Conservation (phyloP, 2,329 filamentous ascomycete species). For the Calonectria pseudoreteaudii region DNA sequence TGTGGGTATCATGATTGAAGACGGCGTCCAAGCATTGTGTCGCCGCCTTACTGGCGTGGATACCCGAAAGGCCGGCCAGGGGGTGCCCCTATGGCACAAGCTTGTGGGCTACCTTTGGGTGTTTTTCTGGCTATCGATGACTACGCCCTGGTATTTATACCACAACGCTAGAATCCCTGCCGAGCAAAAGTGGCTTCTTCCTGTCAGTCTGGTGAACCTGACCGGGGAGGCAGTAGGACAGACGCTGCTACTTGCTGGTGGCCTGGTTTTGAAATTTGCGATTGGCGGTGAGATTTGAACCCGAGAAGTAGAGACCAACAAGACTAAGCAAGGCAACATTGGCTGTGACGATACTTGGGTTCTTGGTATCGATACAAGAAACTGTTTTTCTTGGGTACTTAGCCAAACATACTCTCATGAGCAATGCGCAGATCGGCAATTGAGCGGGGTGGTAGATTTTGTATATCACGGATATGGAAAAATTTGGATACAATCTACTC, state of each 20-base stretch:
- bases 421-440: neutral
- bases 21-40: neutral
- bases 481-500: neutral
- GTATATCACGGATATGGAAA: neutral
- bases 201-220: neutral
- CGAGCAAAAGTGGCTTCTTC: neutral
- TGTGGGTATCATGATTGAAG: neutral
- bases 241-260: neutral
- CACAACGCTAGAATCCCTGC: neutral
- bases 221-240: neutral
- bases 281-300: neutral
- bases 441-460: neutral
- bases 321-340: neutral
- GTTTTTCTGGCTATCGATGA: neutral
- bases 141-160: neutral
- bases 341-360: neutral
- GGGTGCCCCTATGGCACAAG: neutral
- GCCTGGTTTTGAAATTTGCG: neutral
- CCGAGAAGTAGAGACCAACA: neutral
- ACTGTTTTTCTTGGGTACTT: too few species aligned
- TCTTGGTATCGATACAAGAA: too few species aligned
- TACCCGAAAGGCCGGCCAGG: neutral
- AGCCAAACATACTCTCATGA: neutral
- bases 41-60: neutral
- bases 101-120: neutral